These are phyloP conservation scores for Clarireedia paspali DNA, from an alignment of 2,329 filamentous ascomycete species.

Conservation along the genomic window DNA sequence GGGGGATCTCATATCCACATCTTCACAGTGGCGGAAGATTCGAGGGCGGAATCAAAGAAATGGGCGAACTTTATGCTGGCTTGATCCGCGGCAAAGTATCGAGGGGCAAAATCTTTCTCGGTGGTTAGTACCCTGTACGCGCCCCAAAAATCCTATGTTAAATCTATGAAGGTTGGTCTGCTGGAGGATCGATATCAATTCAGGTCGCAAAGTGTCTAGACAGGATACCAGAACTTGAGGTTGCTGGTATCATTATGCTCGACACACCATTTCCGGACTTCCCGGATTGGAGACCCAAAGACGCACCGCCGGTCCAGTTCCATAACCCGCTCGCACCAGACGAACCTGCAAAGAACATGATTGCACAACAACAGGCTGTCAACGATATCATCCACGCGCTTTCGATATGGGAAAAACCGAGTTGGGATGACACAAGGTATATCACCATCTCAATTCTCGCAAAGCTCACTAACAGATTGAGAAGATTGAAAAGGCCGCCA, in stretches of 20 bases:
- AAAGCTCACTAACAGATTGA: background rate
- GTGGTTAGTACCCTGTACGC: background rate
- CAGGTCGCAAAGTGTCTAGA: conserved; percentile 1
- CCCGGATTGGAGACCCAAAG: conserved; percentile 3
- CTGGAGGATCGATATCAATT: conserved; percentile 1
- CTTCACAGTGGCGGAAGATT: background rate
- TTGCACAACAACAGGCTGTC: background rate
- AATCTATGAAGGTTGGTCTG: conserved; percentile 1
- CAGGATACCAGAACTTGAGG: background rate
- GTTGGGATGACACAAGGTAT: conserved; percentile 1
- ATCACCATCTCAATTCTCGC: background rate
- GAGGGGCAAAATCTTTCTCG: conserved; percentile 2
- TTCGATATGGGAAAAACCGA: background rate
- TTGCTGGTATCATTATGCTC: background rate
- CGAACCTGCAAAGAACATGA: background rate
- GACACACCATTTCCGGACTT: conserved; percentile 2
- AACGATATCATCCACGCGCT: conserved; percentile 5
- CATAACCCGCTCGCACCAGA: background rate
- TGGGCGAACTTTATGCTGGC: conserved; percentile 3
- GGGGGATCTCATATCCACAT: conserved; percentile 6
- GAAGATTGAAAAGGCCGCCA: background rate
- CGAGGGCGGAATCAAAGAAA: background rate
- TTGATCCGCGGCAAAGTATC: background rate
- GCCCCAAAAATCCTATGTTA: background rate
- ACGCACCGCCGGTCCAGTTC: background rate